A percentile compares a stretch with the other conserved stretches of the same genome.
Conservation (phyloP, 257 asterid species). For the Solanum rostratum region DNA sequence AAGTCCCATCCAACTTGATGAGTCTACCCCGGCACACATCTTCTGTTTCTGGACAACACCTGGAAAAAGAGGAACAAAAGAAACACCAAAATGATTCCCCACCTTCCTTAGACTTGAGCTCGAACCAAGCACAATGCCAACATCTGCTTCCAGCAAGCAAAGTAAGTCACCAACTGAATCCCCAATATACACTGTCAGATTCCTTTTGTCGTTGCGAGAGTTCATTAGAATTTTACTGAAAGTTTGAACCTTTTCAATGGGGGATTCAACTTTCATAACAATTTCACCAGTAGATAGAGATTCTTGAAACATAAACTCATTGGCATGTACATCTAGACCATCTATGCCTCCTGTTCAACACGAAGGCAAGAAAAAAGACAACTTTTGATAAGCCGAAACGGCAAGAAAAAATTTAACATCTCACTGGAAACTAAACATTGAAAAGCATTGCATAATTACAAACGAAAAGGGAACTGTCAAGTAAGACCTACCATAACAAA, state of each 20-base stretch:
- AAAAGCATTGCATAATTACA: not conserved
- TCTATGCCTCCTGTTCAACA: constrained; percentile 54
- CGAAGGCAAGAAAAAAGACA: not conserved
- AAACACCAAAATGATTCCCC: constrained; percentile 73
- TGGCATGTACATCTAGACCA: constrained; percentile 51
- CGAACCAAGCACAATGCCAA: constrained; percentile 81
- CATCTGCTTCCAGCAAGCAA: constrained; percentile 89
- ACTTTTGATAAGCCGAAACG: not conserved
- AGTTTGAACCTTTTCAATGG: constrained; percentile 74
- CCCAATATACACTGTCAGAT: constrained; percentile 63
- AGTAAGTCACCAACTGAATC: constrained; percentile 96
- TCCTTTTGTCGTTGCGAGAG: constrained; percentile 31
- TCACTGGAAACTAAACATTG: not conserved
- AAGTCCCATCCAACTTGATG: constrained; percentile 46
- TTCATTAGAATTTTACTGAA: constrained; percentile 37
- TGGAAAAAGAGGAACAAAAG: constrained; percentile 57
- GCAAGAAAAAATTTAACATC: not conserved
- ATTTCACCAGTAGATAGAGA: constrained; percentile 71
- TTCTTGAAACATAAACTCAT: constrained; percentile 57
- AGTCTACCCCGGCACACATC: constrained; percentile 16
- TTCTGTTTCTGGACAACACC: constrained; percentile 68
- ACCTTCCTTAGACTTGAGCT: constrained; percentile 63
- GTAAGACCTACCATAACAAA: not conserved
- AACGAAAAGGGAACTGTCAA: not conserved
- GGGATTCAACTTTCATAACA: constrained; percentile 55